A percentile compares a stretch with the other conserved stretches of the same genome.
phyloP scores from a whole-genome alignment of 495 filamentous ascomycete species.

The Pyronema domesticum region DNA sequence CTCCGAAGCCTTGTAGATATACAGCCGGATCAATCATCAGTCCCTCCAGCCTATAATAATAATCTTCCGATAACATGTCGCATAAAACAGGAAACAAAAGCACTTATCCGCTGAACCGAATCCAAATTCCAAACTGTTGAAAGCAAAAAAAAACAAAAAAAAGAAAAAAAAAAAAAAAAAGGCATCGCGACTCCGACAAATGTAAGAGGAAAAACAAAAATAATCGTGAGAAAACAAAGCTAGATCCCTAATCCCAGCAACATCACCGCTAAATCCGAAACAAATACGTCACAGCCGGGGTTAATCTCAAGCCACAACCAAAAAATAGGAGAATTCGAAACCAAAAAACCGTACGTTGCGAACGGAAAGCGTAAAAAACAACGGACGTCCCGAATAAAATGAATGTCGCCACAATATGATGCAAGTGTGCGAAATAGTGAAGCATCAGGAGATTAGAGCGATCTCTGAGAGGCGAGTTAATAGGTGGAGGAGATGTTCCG shows the following conservation, averaged over 20 bases:
- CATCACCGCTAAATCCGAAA: constrained; percentile 7
- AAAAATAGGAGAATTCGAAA: background rate
- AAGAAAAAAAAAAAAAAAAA: constrained; percentile 1
- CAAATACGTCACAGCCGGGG: background rate
- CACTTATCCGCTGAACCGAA: background rate
- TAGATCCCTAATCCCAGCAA: constrained; percentile 7
- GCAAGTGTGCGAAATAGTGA: background rate
- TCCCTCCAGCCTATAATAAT: no score
- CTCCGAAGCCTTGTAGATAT: no score
- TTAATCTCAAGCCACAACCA: background rate
- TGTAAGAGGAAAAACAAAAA: constrained; percentile 5
- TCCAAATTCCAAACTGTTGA: background rate
- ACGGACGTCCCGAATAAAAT: background rate
- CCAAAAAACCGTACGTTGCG: background rate
- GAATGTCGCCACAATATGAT: background rate
- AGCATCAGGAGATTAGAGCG: background rate
- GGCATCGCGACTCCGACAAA: background rate
- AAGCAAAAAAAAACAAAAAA: constrained; percentile 7
- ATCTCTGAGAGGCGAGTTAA: background rate
- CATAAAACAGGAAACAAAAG: background rate
- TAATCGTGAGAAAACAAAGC: constrained; percentile 8
- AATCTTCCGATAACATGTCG: background rate
- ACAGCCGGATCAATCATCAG: no score
- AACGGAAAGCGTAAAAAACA: background rate
- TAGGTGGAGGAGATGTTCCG: background rate